Conservation (phyloP, 2,329 filamentous ascomycete genomes). For the Neofusicoccum sp. region DNA sequence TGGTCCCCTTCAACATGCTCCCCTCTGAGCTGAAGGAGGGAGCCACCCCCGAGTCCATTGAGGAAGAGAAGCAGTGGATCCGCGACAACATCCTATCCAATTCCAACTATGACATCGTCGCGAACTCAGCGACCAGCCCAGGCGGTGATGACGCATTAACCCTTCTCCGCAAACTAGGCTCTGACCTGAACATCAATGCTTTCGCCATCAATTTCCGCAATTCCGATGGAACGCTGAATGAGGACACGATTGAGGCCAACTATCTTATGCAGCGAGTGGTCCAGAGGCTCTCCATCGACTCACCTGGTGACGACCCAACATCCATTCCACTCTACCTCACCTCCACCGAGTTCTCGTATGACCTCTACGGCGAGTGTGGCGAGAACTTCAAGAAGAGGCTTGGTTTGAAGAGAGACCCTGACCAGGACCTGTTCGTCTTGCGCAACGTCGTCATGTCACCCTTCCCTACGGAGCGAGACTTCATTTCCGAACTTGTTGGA, state of each 20-base stretch:
- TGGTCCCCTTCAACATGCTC: conserved; percentile 49
- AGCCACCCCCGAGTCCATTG: conserved; percentile 31
- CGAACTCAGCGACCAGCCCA: conserved; percentile 30
- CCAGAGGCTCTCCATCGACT: conserved; percentile 46
- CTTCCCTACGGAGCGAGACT: conserved; percentile 45
- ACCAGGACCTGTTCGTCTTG: conserved; percentile 47
- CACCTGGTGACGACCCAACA: conserved; percentile 42
- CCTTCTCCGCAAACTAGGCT: conserved; percentile 46
- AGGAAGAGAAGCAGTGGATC: conserved; percentile 45
- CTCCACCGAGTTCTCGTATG: conserved; percentile 46
- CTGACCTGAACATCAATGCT: conserved; percentile 53
- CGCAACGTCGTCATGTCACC: conserved; percentile 55
- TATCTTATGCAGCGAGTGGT: conserved; percentile 52
- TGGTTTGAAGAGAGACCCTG: conserved; percentile 32
- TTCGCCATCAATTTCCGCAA: conserved; percentile 50
- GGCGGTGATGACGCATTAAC: conserved; percentile 39
- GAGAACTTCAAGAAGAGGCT: conserved; percentile 48
- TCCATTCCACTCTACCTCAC: conserved; percentile 50
- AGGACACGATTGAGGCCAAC: conserved; percentile 52
- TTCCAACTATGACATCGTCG: conserved; percentile 41
- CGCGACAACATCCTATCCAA: conserved; percentile 42
- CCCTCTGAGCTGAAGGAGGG: conserved; percentile 35
- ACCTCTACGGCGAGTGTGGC: conserved; percentile 47
- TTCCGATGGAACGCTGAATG: conserved; percentile 43
- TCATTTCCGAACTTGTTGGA: conserved; percentile 42